A percentile compares a stretch with the other conserved stretches of the same genome.
Conservation (phyloP, 768 basidiomycete genomes). For the Trametes elegans region DNA sequence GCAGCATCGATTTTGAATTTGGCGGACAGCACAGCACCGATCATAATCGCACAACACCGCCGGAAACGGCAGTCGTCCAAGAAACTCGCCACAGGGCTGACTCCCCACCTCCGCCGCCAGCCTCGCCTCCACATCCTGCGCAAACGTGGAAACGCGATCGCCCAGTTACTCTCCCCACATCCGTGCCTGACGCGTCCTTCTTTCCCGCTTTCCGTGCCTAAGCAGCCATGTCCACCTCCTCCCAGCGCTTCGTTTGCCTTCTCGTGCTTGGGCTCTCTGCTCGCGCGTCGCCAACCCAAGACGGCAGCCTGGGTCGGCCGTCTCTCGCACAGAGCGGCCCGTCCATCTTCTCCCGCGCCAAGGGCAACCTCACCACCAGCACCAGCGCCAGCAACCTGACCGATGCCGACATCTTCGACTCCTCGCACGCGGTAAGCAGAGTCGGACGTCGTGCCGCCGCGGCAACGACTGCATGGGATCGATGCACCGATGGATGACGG, state of each 20-base stretch:
- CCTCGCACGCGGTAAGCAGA: slow-evolving; percentile 22
- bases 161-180: neutral
- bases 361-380: neutral
- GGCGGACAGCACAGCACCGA: neutral
- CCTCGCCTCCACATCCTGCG: neutral
- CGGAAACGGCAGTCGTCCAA: slow-evolving; percentile 9
- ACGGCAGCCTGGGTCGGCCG: neutral
- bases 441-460: neutral
- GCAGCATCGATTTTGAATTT: too few species aligned
- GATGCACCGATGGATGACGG: neutral
- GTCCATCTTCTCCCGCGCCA: neutral
- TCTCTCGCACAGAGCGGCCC: neutral
- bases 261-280: slow-evolving; percentile 3
- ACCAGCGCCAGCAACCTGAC: neutral
- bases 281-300: neutral
- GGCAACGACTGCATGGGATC: too few species aligned
- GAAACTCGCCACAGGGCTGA: slow-evolving; percentile 11
- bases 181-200: slow-evolving; percentile 6
- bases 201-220: neutral
- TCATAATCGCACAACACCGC: slow-evolving; percentile 1
- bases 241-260: neutral
- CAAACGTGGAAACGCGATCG: neutral
- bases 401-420: slow-evolving; percentile 22
- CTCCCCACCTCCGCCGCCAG: neutral
- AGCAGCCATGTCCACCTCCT: neutral